These are phyloP conservation scores for Leishmania turanica DNA, from an alignment of 208 protist species.

Conservation along the genomic window DNA sequence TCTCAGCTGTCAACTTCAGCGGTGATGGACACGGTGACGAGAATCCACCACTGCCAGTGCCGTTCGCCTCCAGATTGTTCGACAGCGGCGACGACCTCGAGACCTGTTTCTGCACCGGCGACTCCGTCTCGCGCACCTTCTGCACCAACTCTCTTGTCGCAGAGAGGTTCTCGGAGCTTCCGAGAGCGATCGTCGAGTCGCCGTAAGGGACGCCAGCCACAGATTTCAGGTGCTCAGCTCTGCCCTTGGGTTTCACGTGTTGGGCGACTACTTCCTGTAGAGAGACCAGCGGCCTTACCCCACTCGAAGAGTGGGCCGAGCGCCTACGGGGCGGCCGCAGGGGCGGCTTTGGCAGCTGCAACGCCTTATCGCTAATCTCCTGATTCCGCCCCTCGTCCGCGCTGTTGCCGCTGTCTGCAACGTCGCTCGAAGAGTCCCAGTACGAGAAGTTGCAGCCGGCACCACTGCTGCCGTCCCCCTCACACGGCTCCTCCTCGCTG, in stretches of 20 bases:
- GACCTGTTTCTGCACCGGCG: not conserved
- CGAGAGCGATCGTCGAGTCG: not conserved
- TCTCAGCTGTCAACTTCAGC: not conserved
- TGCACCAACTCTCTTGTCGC: not conserved
- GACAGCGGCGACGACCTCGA: not conserved
- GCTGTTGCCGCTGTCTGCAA: not conserved
- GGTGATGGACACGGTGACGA: not conserved
- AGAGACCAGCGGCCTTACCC: not conserved
- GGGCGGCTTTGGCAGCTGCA: not conserved
- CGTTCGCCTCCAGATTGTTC: not conserved
- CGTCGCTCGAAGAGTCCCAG: slow-evolving; percentile 19
- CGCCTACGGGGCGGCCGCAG: not conserved
- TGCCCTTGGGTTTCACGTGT: not conserved
- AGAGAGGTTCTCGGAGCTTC: not conserved
- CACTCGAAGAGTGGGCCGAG: not conserved
- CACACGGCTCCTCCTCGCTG: slow-evolving; percentile 6
- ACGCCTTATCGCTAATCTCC: not conserved
- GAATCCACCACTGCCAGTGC: not conserved
- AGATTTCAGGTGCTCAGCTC: not conserved
- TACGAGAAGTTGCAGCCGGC: slow-evolving; percentile 20
- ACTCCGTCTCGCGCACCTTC: not conserved
- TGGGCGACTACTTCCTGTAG: not conserved
- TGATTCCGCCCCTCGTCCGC: not conserved
- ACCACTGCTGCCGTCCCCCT: not conserved
- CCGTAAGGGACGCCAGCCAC: not conserved